Evolutionary conservation across 129 eudicot species (phyloP), one percentile per base, ranked within the genome.

Genomic region (Heracleum sosnowskyi): DNA sequence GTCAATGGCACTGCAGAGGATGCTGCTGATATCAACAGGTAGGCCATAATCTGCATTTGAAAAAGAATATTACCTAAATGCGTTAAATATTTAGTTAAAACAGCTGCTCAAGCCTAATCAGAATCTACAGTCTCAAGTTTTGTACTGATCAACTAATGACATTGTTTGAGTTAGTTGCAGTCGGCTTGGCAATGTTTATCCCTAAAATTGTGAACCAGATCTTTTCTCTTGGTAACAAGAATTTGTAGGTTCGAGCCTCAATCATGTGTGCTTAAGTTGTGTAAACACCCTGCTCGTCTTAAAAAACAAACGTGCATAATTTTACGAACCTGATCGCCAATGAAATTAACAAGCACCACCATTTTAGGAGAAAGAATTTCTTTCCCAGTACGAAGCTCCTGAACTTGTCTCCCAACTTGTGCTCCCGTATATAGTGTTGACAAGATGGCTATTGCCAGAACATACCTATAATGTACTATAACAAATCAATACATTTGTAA

Each of bases 271-370:
- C 42, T 0, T 39, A 0, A 3, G 7, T 39, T 4, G 42, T 7
- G 42, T 39, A 41, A 47, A 47, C 24, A 47, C 55, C 22, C 55
- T 47, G 20, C 55, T 6, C 26, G 62, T 51, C 26, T 51, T 51
- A 22, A 26, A 26, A 41, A 57, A n/a, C 5, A 26, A 26, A 62
- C 18, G 34, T 28, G 69, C 5, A 63, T 64, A 31, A 28, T 29
- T 64, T 34, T 41, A 76, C 79, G 73, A 77, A 93, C 98, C 98
- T 94, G 98, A 88, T 94, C 98, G 6, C 89, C 97, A 53, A 89
- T 53, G 73, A 94, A 94, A 83, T 88, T 93, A 77, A 90, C 12
- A 72, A 82, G 18, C 41, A 84, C 87, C 78, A 79, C 24, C 81
- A 69, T 88, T 81, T 73, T 75, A 29, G 76, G 83, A 7, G 90